Conservation (phyloP, 208 protist genomes). For the Trypanosoma brucei region DNA sequence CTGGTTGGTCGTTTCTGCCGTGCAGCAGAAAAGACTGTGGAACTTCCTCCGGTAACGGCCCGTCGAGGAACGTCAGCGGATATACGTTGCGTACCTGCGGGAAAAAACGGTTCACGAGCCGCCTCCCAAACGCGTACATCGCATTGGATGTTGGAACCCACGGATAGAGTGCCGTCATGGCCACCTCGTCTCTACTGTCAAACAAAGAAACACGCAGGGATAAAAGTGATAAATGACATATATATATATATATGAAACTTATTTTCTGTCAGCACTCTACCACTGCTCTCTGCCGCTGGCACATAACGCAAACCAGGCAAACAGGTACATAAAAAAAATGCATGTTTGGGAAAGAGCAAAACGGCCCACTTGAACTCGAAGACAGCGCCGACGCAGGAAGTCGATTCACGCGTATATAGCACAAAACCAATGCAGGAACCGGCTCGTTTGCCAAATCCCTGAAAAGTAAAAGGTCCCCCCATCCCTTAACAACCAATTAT, state of each 20-base stretch:
- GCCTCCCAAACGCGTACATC: conserved; percentile 41
- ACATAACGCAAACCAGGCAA: no score
- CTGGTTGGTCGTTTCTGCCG: conserved; percentile 38
- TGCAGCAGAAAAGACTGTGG: conserved; percentile 49
- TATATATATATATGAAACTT: conserved; percentile 5
- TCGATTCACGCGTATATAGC: no score
- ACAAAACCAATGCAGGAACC: no score
- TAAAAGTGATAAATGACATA: not conserved
- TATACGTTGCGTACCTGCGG: conserved; percentile 68
- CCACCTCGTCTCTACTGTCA: conserved; percentile 1
- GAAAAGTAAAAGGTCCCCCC: no score
- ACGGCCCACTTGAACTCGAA: no score
- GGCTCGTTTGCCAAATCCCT: no score
- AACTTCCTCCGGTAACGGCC: conserved; percentile 62
- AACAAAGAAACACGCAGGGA: conserved; percentile 1
- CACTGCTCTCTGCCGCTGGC: no score
- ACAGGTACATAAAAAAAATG: no score
- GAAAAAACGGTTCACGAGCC: conserved; percentile 56
- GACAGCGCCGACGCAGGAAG: no score
- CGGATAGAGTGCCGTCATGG: conserved; percentile 77
- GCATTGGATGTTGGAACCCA: conserved; percentile 77
- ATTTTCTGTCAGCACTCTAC: no score
- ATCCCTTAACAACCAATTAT: no score
- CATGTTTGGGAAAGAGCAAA: no score
- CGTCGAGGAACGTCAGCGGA: conserved; percentile 72